These are phyloP conservation scores for Tolypocladium inflatum DNA, from an alignment of 2,329 filamentous ascomycete genomes.

Conservation along the genomic window DNA sequence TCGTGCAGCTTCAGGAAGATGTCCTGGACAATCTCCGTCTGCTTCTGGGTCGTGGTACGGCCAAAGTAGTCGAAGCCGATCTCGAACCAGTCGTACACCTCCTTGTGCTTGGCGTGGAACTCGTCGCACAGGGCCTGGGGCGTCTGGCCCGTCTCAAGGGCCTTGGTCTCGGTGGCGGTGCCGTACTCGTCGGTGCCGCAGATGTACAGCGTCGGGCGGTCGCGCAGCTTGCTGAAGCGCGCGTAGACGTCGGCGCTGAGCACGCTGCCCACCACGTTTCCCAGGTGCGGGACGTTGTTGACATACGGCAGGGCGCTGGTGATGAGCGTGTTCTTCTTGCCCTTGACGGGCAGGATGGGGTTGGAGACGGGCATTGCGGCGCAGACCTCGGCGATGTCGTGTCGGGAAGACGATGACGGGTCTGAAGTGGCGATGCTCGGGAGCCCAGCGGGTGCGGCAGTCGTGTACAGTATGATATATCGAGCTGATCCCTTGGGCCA, in stretches of 20 bases:
- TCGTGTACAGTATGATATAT: neutral
- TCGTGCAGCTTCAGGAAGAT: constrained; percentile 83
- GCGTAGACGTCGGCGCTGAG: constrained; percentile 83
- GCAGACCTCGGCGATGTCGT: neutral
- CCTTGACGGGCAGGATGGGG: constrained; percentile 54
- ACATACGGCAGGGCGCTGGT: constrained; percentile 84
- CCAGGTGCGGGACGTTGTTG: constrained; percentile 71
- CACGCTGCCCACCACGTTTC: constrained; percentile 81
- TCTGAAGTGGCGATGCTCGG: neutral
- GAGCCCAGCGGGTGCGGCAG: neutral
- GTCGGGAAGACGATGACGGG: neutral
- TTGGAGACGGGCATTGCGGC: constrained; percentile 6
- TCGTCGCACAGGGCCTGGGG: constrained; percentile 83
- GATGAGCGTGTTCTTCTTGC: constrained; percentile 80
- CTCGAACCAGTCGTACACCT: constrained; percentile 93
- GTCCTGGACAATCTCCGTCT: constrained; percentile 87
- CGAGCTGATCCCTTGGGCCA: neutral
- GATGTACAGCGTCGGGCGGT: constrained; percentile 71
- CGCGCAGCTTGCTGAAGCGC: constrained; percentile 71
- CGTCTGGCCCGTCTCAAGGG: constrained; percentile 75
- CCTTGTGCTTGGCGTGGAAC: constrained; percentile 83
- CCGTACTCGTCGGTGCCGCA: constrained; percentile 88
- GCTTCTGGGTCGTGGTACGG: constrained; percentile 77
- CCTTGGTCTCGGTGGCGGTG: constrained; percentile 92
- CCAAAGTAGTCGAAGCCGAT: constrained; percentile 94